These are phyloP conservation scores for Naegleria lovaniensis DNA, from an alignment of 208 protist species.

Conservation along the genomic window DNA sequence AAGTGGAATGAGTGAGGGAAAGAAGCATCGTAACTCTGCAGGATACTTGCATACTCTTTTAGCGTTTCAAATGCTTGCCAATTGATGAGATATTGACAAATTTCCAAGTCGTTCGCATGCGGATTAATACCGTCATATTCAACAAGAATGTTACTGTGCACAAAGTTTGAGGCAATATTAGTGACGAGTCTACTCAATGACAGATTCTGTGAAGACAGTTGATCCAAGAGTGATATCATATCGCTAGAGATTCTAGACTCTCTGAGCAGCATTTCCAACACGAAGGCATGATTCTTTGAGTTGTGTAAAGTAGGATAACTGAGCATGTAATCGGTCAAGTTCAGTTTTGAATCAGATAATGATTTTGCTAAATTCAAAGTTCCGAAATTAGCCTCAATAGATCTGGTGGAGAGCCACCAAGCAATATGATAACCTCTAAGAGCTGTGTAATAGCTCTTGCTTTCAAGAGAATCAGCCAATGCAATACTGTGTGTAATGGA, in stretches of 20 bases:
- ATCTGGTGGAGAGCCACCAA: not conserved
- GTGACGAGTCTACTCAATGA: not conserved
- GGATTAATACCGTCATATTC: not conserved
- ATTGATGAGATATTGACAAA: not conserved
- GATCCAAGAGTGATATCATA: not conserved
- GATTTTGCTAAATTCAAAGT: not conserved
- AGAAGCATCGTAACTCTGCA: not conserved
- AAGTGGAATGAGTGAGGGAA: not conserved
- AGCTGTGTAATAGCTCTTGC: not conserved
- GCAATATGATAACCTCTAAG: not conserved
- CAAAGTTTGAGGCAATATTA: not conserved
- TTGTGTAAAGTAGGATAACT: not conserved
- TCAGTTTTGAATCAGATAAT: not conserved
- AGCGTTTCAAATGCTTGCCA: not conserved
- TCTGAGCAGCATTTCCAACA: not conserved
- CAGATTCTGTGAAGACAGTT: not conserved
- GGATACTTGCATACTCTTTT: not conserved
- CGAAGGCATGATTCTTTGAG: not conserved
- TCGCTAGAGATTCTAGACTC: not conserved
- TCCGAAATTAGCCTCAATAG: not conserved
- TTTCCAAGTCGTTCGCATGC: not conserved
- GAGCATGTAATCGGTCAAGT: not conserved
- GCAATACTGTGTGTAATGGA: not conserved
- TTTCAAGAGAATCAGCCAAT: not conserved
- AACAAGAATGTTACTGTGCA: not conserved